phyloP scores from a whole-genome alignment of 1,284 basidiomycete species.

The Anthracocystis panici-leucophaei region DNA sequence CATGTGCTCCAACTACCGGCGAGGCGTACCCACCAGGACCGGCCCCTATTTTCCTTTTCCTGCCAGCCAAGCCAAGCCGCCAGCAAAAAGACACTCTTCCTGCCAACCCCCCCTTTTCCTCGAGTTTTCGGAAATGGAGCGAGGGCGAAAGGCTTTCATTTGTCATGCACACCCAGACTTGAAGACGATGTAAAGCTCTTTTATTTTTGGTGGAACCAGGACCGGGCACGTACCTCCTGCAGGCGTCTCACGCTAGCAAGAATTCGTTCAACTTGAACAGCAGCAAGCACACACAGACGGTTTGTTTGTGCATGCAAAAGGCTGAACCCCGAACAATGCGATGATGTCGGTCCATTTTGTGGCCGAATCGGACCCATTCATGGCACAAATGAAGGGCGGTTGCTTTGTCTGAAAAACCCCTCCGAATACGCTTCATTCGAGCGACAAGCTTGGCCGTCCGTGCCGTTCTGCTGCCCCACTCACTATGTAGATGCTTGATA shows the following conservation, averaged over 20 bases:
- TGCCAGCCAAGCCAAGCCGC: no score
- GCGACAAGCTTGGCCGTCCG: neutral
- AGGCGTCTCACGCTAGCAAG: neutral
- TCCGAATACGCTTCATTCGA: neutral
- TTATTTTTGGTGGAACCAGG: neutral
- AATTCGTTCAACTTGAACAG: neutral
- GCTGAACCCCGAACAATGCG: neutral
- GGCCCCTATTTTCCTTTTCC: no score
- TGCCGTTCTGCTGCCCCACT: neutral
- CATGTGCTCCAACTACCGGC: conserved; percentile 25
- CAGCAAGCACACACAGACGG: neutral
- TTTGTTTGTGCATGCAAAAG: neutral
- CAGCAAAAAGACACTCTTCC: no score
- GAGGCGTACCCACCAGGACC: neutral
- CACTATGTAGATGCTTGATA: neutral
- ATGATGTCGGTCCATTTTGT: neutral
- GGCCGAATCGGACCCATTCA: neutral
- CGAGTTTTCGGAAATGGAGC: no score
- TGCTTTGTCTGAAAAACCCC: neutral
- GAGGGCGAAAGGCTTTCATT: no score
- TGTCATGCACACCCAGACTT: no score
- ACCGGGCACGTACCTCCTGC: neutral
- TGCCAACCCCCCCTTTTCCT: no score
- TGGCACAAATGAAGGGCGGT: neutral
- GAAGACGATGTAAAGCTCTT: no score